phyloP scores from a whole-genome alignment of 306 rosid species.

The Rosa chinensis region DNA sequence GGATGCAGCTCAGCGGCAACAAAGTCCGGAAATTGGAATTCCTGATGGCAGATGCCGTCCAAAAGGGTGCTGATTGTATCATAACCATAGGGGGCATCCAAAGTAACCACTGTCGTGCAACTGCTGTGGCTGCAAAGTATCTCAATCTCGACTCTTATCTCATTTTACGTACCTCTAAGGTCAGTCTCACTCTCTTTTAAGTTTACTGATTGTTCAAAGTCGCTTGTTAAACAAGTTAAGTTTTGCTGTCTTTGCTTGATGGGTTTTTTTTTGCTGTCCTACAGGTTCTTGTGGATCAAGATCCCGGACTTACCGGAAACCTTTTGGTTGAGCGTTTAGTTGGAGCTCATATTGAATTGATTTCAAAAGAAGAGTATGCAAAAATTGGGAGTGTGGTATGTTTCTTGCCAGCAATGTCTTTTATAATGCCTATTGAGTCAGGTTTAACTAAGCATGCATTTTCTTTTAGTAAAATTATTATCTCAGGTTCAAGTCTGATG shows the following conservation, averaged over 20 bases:
- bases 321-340: constrained; percentile 87
- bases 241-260: too few relatives aligned
- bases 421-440: background rate
- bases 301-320: constrained; percentile 81
- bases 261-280: too few relatives aligned
- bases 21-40: constrained; percentile 92
- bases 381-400: constrained; percentile 75
- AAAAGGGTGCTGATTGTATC: constrained; percentile 75
- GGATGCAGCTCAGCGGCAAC: constrained; percentile 94
- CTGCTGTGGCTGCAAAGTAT: constrained; percentile 93
- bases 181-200: constrained; percentile 4
- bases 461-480: background rate
- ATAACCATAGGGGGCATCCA: constrained; percentile 88
- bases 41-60: constrained; percentile 84
- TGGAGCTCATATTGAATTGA: constrained; percentile 76
- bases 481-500: background rate
- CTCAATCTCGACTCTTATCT: constrained; percentile 78
- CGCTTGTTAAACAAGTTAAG: too few relatives aligned
- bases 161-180: constrained; percentile 80
- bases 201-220: too few relatives aligned
- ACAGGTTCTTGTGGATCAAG: constrained; percentile 65
- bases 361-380: constrained; percentile 79
- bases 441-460: background rate
- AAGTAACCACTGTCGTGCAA: constrained; percentile 97
- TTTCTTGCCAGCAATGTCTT: background rate